Conservation (phyloP, 2,329 filamentous ascomycete genomes). For the Calonectria honghensis region DNA sequence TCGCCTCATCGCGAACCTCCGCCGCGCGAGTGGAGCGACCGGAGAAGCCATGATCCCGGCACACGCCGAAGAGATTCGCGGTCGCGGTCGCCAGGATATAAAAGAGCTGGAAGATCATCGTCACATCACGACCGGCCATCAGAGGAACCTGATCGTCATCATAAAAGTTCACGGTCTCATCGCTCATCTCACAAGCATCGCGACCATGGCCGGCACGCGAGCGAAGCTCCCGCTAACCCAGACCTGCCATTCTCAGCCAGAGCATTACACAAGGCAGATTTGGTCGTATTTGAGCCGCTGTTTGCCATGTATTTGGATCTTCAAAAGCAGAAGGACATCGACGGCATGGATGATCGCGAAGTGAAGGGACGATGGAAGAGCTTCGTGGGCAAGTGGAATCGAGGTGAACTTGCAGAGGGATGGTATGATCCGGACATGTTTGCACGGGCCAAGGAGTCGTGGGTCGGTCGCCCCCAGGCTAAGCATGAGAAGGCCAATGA, state of each 20-base stretch:
- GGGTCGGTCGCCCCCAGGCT: slow-evolving; percentile 34
- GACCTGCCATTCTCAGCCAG: slow-evolving; percentile 80
- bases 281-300: slow-evolving; percentile 79
- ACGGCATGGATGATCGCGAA: slow-evolving; percentile 84
- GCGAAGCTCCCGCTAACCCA: slow-evolving; percentile 32
- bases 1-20: slow-evolving; percentile 49
- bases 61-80: slow-evolving; percentile 42
- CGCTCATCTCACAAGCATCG: slow-evolving; percentile 53
- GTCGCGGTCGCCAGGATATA: slow-evolving; percentile 50
- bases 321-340: slow-evolving; percentile 85
- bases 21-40: slow-evolving; percentile 43
- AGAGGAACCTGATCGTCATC: slow-evolving; percentile 45
- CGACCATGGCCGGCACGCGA: slow-evolving; percentile 43
- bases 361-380: slow-evolving; percentile 92
- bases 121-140: slow-evolving; percentile 44
- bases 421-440: slow-evolving; percentile 93
- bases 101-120: slow-evolving; percentile 43
- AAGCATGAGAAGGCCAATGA: slow-evolving; percentile 35
- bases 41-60: slow-evolving; percentile 46
- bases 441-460: slow-evolving; percentile 59
- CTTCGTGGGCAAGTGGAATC: slow-evolving; percentile 94
- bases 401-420: slow-evolving; percentile 87
- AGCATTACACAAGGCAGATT: slow-evolving; percentile 80
- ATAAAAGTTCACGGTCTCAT: slow-evolving; percentile 45
- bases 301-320: slow-evolving; percentile 91